phyloP scores from a whole-genome alignment of 208 protist species.

The Entamoeba histolytica region DNA sequence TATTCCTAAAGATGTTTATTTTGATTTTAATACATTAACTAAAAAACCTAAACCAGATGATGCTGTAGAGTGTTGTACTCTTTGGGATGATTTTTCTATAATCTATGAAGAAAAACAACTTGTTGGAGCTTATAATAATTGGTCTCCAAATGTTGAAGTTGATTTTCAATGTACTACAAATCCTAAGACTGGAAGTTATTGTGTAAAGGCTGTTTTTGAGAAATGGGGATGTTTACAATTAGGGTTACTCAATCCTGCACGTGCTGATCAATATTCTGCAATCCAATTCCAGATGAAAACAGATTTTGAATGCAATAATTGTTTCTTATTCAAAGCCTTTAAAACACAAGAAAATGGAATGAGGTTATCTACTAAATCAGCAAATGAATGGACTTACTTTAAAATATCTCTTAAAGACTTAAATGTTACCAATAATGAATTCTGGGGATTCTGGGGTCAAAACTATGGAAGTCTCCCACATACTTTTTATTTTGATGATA shows the following conservation, averaged over 20 bases:
- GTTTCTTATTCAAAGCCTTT: background rate
- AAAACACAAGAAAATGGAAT: background rate
- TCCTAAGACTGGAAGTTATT: background rate
- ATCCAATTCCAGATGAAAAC: background rate
- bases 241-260: background rate
- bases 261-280: background rate
- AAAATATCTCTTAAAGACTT: background rate
- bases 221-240: background rate
- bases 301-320: background rate
- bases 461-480: background rate
- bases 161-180: background rate
- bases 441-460: background rate
- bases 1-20: background rate
- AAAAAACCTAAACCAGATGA: background rate
- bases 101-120: background rate
- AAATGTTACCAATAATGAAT: background rate
- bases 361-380: background rate
- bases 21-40: background rate
- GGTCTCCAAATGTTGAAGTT: background rate
- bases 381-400: background rate
- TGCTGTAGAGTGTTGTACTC: background rate
- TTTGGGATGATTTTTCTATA: background rate
- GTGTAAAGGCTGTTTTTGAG: background rate
- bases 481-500: background rate
- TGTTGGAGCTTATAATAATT: background rate